These are phyloP conservation scores for Luffa acutangula DNA, from an alignment of 306 rosid species.

Conservation along the genomic window DNA sequence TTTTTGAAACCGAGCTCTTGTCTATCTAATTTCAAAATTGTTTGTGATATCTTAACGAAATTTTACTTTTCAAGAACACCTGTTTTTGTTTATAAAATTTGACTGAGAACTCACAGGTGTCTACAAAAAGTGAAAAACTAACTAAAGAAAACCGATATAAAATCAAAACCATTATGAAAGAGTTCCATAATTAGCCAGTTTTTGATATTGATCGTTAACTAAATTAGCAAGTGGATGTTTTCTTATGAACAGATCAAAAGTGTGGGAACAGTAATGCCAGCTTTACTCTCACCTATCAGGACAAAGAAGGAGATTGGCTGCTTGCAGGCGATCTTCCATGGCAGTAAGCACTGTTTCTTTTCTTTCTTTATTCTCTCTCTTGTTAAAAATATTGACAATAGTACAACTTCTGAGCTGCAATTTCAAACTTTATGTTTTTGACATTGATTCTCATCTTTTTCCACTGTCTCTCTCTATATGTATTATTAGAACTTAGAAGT, in stretches of 20 bases:
- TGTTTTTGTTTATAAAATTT: not conserved
- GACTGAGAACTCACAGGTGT: not conserved
- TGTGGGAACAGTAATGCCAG: constrained; percentile 16
- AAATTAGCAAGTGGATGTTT: not conserved
- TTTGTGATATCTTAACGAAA: not conserved
- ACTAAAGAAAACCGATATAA: not conserved
- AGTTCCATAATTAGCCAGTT: not conserved
- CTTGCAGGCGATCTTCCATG: constrained; percentile 64
- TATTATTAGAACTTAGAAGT: not conserved
- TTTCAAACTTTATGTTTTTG: not conserved
- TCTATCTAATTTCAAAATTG: not conserved
- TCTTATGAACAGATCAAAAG: constrained; percentile 26
- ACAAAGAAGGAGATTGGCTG: constrained; percentile 60
- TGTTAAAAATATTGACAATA: not conserved
- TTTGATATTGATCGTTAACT: not conserved
- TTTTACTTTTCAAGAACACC: not conserved
- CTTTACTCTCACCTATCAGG: constrained; percentile 45
- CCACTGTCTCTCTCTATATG: not conserved
- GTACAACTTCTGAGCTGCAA: not conserved
- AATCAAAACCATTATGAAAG: not conserved
- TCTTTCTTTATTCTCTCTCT: not conserved
- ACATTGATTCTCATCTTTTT: not conserved
- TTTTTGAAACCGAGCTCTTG: not conserved
- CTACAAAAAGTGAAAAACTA: not conserved
- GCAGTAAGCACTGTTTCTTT: constrained; percentile 32